These are phyloP conservation scores for Candida ipomoeae DNA, from an alignment of 805 yeast genomes.

Conservation along the genomic window DNA sequence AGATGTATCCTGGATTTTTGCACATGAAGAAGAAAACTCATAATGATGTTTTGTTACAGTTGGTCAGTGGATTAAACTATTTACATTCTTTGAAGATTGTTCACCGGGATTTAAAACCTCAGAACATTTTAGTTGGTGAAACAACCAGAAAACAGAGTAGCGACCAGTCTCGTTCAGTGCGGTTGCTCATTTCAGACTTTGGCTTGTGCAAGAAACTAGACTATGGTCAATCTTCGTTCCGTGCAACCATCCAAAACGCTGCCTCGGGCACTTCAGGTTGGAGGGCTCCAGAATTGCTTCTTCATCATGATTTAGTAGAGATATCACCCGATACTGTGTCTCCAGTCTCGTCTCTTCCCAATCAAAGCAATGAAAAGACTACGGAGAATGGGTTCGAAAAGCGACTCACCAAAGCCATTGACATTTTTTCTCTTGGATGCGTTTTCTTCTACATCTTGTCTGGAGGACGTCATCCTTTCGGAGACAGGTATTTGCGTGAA, in stretches of 20 bases:
- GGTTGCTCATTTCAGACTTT: slow-evolving; percentile 88
- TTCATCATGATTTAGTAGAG: slow-evolving; percentile 34
- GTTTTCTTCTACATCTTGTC: slow-evolving; percentile 84
- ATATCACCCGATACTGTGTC: slow-evolving; percentile 38
- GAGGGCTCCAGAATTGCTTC: slow-evolving; percentile 90
- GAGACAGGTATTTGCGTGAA: slow-evolving; percentile 84
- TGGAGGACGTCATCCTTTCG: slow-evolving; percentile 89
- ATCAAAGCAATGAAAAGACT: slow-evolving; percentile 4
- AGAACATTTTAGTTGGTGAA: slow-evolving; percentile 80
- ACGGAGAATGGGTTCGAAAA: slow-evolving; percentile 40
- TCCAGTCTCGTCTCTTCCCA: slow-evolving; percentile 21
- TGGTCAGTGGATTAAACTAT: slow-evolving; percentile 81
- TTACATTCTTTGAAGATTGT: slow-evolving; percentile 87
- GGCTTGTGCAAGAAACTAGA: slow-evolving; percentile 93
- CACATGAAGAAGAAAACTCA: slow-evolving; percentile 28
- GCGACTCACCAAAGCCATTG: slow-evolving; percentile 83
- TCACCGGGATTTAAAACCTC: slow-evolving; percentile 93
- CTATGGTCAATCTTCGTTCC: slow-evolving; percentile 85
- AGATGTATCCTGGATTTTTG: slow-evolving; percentile 31
- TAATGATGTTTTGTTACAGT: slow-evolving; percentile 59
- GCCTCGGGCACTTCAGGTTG: slow-evolving; percentile 95
- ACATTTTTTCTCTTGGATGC: slow-evolving; percentile 92
- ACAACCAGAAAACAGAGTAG: slow-evolving; percentile 25
- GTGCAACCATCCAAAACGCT: slow-evolving; percentile 87
- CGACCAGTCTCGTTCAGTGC: slow-evolving; percentile 24